Evolutionary conservation across 1,284 basidiomycete genomes (phyloP), one percentile per base, ranked within the genome.

Genomic region (Singerocomus rubriflavus): DNA sequence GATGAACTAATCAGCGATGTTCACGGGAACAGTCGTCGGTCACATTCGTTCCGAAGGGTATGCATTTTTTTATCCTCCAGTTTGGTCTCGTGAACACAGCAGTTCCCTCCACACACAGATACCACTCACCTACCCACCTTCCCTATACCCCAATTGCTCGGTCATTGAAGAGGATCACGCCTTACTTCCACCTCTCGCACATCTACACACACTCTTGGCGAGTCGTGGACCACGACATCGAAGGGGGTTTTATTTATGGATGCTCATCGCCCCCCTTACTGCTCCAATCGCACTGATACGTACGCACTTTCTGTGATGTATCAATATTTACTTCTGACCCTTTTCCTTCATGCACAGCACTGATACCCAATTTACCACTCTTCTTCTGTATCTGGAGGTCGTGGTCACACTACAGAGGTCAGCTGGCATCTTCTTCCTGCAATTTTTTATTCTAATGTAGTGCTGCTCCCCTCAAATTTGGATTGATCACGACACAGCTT

Each of bases 301-400:
- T 90, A 59, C 51, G 88, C 76, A 21, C n/a, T 16, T 10, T 27
- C 14, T 44, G 17, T 45, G 29, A 12, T 29, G 38, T 35, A 36
- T 21, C 12, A 12, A 30, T 32, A 34, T 31, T 41, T 38, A 29
- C 31, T 38, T 41, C 50, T 47, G 42, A 53, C 21, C 38, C 39
- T 31, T 44, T 33, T 27, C 21, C 43, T 31, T 46, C 11, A 51
- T 44, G 21, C 34, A 41, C 17, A 90, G 88, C 89, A 12, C 68
- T 91, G 49, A 82, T 91, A 65, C 88, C 88, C 27, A 91, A 91
- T 65, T 69, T 91, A 26, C 88, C 88, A 0, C 85, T 91, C 67
- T 90, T 91, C 73, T 91, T 88, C 68, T 90, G 87, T 60, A 78
- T 76, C 3, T 91, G 89, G 88, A 75, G 88, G 43, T 81, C 86